Conservation (phyloP, 352 stramenopile species). For the Globisporangium uncinulatum region DNA sequence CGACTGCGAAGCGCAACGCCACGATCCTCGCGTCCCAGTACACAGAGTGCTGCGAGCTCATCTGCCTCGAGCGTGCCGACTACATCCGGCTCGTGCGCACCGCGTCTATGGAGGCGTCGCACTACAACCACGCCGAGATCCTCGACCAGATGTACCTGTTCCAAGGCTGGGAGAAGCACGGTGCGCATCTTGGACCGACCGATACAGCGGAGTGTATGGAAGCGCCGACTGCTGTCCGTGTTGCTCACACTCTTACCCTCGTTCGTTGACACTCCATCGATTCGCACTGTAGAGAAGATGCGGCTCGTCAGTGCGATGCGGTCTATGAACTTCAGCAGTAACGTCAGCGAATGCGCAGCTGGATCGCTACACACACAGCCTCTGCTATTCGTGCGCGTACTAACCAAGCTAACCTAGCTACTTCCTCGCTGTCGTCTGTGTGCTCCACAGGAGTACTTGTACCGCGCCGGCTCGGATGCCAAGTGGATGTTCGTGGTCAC, state of each 20-base stretch:
- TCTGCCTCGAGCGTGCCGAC: constrained; percentile 65
- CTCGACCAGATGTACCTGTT: constrained; percentile 75
- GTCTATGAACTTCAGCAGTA: constrained; percentile 55
- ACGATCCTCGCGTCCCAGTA: constrained; percentile 67
- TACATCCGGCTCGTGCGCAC: constrained; percentile 69
- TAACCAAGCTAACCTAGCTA: not conserved
- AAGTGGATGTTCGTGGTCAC: constrained; percentile 78
- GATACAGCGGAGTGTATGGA: no score
- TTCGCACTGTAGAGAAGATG: constrained; percentile 53
- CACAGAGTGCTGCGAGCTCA: constrained; percentile 53
- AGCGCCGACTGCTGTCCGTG: not conserved
- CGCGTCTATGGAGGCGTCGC: constrained; percentile 72
- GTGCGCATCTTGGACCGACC: constrained; percentile 14
- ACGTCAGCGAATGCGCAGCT: constrained; percentile 24
- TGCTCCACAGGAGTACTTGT: constrained; percentile 54
- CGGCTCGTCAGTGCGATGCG: constrained; percentile 59
- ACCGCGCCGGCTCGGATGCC: constrained; percentile 49
- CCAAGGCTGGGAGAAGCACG: constrained; percentile 61
- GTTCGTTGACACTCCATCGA: not conserved
- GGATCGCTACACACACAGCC: not conserved
- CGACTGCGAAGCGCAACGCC: constrained; percentile 54
- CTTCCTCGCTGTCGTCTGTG: not conserved
- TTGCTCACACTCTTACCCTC: not conserved
- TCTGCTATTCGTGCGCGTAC: not conserved
- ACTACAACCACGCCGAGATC: constrained; percentile 73